phyloP scores from a whole-genome alignment of 2,329 filamentous ascomycete species.

The Colletotrichum tabaci region DNA sequence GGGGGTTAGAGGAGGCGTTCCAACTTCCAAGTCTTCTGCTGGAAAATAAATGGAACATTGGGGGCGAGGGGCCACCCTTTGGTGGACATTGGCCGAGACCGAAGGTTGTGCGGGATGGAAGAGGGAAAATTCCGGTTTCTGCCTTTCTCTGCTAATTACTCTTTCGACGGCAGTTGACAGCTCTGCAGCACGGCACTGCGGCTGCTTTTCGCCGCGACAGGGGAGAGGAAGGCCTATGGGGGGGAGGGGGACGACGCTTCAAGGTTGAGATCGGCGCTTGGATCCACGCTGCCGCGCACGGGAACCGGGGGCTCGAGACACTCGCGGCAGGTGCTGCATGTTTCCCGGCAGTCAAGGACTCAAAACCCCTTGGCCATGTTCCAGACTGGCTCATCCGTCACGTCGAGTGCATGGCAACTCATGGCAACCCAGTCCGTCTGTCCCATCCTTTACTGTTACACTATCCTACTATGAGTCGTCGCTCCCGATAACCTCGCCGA shows the following conservation, averaged over 20 bases:
- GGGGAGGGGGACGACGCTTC: not conserved
- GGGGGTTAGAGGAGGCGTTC: not conserved
- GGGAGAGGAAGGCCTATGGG: no score
- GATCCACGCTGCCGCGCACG: constrained; percentile 36
- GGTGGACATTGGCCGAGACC: constrained; percentile 9
- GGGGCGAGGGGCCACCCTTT: not conserved
- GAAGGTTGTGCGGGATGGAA: not conserved
- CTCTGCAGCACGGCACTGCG: no score
- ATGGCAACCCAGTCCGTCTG: constrained; percentile 3
- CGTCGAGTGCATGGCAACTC: constrained; percentile 28
- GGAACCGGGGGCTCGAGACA: constrained; percentile 30
- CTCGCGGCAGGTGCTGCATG: constrained; percentile 25
- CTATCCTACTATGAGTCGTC: no score
- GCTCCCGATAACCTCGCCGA: no score
- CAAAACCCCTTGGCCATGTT: constrained; percentile 34
- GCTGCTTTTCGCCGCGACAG: not conserved
- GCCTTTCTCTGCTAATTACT: not conserved
- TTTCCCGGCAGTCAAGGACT: constrained; percentile 30
- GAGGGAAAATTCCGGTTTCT: not conserved
- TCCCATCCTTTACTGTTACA: not conserved
- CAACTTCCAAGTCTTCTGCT: constrained; percentile 4
- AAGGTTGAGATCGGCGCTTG: constrained; percentile 40
- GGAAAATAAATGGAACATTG: not conserved
- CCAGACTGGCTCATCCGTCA: constrained; percentile 37
- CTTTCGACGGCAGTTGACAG: no score